Base-by-base conservation (phyloP, 1,284 basidiomycete genomes). In the Singerocomus rubriflavus region DNA sequence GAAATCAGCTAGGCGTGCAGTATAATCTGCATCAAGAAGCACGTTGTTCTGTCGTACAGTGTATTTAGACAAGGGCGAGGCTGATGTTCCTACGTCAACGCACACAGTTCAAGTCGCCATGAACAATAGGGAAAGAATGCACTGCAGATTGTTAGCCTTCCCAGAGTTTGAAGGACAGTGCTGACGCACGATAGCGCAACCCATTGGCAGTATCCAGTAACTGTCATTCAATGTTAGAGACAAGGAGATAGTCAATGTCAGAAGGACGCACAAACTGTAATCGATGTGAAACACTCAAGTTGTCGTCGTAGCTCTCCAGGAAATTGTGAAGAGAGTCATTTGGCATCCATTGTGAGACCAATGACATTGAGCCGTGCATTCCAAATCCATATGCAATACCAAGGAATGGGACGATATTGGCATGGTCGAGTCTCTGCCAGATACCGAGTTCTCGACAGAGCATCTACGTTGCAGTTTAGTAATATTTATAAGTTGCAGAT, bases 261-360 rank as follows among this genome's bases (percentile, higher is more conserved):
- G 17, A 4, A 1, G 9, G 9, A 43, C 54, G 8, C 21, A 65
- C 62, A 12, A 61, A 5, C 6, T 26, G 32, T 1, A 63, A 47
- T 17, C 56, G 43, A 38, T 43, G 42, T 5, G 0, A 10, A 0
- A 39, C 13, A 3, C 10, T 5, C 0, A 66, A 17, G 3, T 32
- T 25, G 4, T 13, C 1, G 7, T 49, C 35, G 13, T 56, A 1
- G 6, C 34, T 40, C 0, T 0, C 9, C 10, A 63, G 34, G 27
- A 63, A 52, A 2, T 12, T 5, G 14, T 52, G 41, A 12, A 63
- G 50, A 5, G 60, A 44, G 14, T 7, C 48, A 0, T 63, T 50
- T 1, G 33, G 55, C 58, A 62, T 60, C 60, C 58, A 61, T 10
- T 25, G 42, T 0, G 58, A 62, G n/a, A 60, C 59, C 31, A 61